phyloP scores from a whole-genome alignment of 257 asterid species.

The Paraleonurus japonicus region DNA sequence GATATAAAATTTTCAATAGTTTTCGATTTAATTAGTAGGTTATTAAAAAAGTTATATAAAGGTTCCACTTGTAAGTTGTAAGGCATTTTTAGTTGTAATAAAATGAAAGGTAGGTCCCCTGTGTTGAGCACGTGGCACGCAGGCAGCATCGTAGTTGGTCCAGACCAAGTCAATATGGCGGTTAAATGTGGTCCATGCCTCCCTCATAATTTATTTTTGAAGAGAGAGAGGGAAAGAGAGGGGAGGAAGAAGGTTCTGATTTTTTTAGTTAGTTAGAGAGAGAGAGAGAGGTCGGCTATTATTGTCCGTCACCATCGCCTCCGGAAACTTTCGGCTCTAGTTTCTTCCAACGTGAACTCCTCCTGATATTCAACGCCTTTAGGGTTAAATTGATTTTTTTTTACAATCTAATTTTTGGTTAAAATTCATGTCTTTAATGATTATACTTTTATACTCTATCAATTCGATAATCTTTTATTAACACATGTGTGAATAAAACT shows the following conservation, averaged over 20 bases:
- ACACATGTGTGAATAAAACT: too few species aligned
- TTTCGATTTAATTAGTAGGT: too few species aligned
- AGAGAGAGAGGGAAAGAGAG: not conserved
- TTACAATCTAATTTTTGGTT: too few species aligned
- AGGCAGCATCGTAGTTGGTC: conserved; percentile 44
- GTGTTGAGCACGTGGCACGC: conserved; percentile 65
- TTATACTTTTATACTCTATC: too few species aligned
- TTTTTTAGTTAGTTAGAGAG: not conserved
- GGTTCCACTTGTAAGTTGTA: too few species aligned
- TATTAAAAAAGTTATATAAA: too few species aligned
- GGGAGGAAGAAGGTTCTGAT: not conserved
- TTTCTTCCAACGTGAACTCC: not conserved
- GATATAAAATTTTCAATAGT: too few species aligned
- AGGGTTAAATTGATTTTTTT: not conserved
- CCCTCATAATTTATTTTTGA: not conserved
- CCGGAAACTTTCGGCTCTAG: conserved; percentile 19
- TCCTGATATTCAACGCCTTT: not conserved
- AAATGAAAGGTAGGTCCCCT: conserved; percentile 32
- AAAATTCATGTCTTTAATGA: too few species aligned
- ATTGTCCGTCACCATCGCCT: conserved; percentile 16
- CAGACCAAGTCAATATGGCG: conserved; percentile 41
- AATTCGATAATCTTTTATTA: too few species aligned
- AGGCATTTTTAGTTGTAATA: too few species aligned
- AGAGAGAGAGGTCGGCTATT: not conserved
- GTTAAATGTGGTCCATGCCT: conserved; percentile 32